These are phyloP conservation scores for Suillus bovinus DNA, from an alignment of 768 basidiomycete genomes.

Conservation along the genomic window DNA sequence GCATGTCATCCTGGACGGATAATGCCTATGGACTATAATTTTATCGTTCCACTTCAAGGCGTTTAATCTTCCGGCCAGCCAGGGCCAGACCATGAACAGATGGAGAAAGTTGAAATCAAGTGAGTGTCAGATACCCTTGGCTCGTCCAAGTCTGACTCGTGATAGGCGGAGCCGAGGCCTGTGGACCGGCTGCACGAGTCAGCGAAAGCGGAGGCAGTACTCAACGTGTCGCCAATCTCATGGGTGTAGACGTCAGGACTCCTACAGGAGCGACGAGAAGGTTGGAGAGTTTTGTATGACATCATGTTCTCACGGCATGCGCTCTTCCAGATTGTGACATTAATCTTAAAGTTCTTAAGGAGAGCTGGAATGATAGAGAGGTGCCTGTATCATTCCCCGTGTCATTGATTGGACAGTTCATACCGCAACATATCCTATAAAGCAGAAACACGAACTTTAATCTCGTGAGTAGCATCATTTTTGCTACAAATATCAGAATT, in stretches of 20 bases:
- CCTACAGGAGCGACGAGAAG: neutral
- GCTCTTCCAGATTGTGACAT: neutral
- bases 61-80: too few species aligned
- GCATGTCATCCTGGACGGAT: neutral
- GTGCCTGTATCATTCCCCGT: neutral
- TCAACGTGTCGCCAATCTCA: neutral
- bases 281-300: neutral
- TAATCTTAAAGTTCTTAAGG: neutral
- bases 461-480: neutral
- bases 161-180: neutral
- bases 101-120: neutral
- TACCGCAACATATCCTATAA: neutral
- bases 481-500: neutral
- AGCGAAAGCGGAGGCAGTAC: neutral
- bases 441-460: neutral
- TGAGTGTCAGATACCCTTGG: neutral
- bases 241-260: neutral
- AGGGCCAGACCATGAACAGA: too few species aligned
- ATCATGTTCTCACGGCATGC: conserved; percentile 5
- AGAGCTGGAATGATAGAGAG: too few species aligned
- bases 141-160: neutral
- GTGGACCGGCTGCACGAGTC: neutral
- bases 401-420: neutral
- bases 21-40: neutral
- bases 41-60: neutral